phyloP scores from a whole-genome alignment of 1,284 basidiomycete species.

The Trichosporon sp. region DNA sequence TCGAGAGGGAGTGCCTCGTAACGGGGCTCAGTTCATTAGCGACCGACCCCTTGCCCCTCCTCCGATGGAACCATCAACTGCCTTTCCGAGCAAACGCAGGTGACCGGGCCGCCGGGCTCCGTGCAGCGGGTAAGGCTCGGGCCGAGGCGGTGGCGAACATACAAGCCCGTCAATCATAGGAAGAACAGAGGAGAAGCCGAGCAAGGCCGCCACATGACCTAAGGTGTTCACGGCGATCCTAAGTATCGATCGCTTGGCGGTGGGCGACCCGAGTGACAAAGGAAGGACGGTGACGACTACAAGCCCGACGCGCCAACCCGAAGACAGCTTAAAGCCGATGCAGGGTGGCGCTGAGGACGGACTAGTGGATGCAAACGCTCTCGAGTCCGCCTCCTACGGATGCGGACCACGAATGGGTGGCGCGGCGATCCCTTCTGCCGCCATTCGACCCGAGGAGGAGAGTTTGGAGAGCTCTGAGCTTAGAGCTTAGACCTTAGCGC shows the following conservation, averaged over 20 bases:
- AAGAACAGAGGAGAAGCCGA: background rate
- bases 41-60: background rate
- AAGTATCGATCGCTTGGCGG: too few relatives aligned
- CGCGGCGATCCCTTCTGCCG: background rate
- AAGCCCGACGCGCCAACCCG: slow-evolving; percentile 2
- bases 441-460: background rate
- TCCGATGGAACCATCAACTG: background rate
- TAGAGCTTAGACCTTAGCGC: background rate
- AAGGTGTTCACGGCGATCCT: background rate
- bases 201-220: background rate
- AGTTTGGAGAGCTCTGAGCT: slow-evolving; percentile 1
- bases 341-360: background rate
- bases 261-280: background rate
- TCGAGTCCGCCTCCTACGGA: too few relatives aligned
- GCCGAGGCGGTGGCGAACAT: background rate
- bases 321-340: background rate
- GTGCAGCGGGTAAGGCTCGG: background rate
- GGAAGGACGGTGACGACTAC: background rate
- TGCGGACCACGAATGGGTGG: background rate
- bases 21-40: background rate
- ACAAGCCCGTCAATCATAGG: background rate
- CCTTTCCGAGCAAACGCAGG: background rate
- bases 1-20: background rate
- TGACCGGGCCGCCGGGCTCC: background rate
- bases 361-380: background rate